A percentile compares a stretch with the other conserved stretches of the same genome.
These are phyloP conservation scores for Pichia sp. DNA, from an alignment of 1,139 yeast genomes.

Conservation along the genomic window DNA sequence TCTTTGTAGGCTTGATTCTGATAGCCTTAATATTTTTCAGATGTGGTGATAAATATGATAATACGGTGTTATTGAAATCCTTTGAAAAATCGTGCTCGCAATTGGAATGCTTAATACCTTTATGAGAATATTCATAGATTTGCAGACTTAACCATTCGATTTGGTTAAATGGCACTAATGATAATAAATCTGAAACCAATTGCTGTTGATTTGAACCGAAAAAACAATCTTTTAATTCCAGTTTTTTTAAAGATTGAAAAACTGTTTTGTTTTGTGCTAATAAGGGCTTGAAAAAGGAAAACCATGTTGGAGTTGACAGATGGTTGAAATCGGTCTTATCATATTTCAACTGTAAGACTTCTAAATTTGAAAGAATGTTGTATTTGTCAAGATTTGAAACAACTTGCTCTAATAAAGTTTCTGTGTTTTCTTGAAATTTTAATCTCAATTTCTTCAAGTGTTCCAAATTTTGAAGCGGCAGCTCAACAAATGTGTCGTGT, in stretches of 20 bases:
- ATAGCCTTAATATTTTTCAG: conserved; percentile 19
- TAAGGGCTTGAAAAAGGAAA: conserved; percentile 23
- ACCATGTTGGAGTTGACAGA: conserved; percentile 25
- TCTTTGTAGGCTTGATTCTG: conserved; percentile 26
- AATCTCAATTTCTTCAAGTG: conserved; percentile 18
- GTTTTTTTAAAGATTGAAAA: conserved; percentile 16
- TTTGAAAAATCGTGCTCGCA: not conserved
- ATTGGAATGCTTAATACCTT: conserved; percentile 17
- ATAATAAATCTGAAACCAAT: conserved; percentile 12
- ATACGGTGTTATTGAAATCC: conserved; percentile 9
- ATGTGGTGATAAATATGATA: conserved; percentile 18
- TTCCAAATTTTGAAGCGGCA: conserved; percentile 10
- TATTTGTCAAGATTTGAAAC: conserved; percentile 11
- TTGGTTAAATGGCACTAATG: conserved; percentile 21
- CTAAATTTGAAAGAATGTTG: conserved; percentile 15
- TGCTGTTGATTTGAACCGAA: conserved; percentile 21
- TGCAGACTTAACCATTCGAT: conserved; percentile 22
- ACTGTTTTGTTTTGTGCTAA: not conserved
- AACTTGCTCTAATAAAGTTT: conserved; percentile 16
- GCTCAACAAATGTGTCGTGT: conserved; percentile 7
- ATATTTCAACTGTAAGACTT: conserved; percentile 20
- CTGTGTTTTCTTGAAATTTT: conserved; percentile 25
- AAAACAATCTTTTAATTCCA: conserved; percentile 26
- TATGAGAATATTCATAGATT: conserved; percentile 29
- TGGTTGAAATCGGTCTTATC: conserved; percentile 26